phyloP scores from a whole-genome alignment of 148 eudicot species.

The Oxyria digyna region DNA sequence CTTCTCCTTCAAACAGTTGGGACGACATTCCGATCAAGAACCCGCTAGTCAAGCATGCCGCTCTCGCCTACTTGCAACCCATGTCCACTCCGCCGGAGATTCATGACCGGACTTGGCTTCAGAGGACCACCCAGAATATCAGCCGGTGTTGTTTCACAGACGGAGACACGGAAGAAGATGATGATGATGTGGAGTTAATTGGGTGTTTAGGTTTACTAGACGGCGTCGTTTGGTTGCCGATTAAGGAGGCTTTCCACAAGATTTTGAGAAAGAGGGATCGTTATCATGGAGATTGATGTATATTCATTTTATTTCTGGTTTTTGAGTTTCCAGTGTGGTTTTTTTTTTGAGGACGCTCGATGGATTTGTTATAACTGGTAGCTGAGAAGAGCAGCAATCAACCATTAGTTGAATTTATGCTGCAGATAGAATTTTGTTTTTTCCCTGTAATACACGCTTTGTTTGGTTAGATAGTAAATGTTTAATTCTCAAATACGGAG shows the following conservation, averaged over 20 bases:
- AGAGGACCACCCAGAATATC: neutral
- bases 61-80: neutral
- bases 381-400: neutral
- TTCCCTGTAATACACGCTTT: neutral
- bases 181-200: neutral
- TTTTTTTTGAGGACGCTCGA: neutral
- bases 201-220: neutral
- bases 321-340: neutral
- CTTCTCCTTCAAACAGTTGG: neutral
- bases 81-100: slow-evolving; percentile 1
- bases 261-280: neutral
- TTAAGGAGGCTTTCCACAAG: neutral
- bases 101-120: neutral
- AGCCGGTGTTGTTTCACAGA: neutral
- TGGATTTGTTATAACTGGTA: neutral
- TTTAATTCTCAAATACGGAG: no score
- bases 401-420: neutral
- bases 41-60: neutral
- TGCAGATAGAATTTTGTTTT: neutral
- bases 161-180: neutral
- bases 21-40: slow-evolving; percentile 1
- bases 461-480: neutral
- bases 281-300: neutral
- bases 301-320: neutral
- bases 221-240: neutral